Conservation (phyloP, 2,329 filamentous ascomycete genomes). For the Septoria linicola region DNA sequence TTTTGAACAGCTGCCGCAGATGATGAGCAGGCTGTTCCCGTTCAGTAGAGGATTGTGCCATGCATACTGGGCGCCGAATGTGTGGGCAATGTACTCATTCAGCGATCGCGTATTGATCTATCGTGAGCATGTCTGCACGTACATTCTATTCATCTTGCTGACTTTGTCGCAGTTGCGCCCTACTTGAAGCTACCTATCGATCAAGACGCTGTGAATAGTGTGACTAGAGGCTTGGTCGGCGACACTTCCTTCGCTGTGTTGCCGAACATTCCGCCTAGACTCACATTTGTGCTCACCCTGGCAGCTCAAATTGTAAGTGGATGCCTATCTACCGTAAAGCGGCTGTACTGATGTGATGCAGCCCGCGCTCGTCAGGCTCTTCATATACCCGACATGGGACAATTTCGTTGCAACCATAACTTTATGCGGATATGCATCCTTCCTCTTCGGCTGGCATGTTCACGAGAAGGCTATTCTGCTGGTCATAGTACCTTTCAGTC, state of each 20-base stretch:
- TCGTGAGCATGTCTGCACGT: conserved; percentile 52
- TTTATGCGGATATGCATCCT: conserved; percentile 91
- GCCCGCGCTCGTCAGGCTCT: conserved; percentile 77
- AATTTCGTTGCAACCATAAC: conserved; percentile 86
- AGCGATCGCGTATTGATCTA: conserved; percentile 78
- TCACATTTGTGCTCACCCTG: conserved; percentile 80
- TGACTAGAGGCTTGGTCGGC: conserved; percentile 88
- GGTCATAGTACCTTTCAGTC: conserved; percentile 90
- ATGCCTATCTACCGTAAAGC: neutral
- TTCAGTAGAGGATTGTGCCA: conserved; percentile 93
- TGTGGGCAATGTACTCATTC: conserved; percentile 97
- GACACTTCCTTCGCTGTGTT: conserved; percentile 93
- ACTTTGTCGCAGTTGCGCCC: conserved; percentile 66
- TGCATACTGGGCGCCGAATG: conserved; percentile 96
- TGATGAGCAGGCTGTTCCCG: conserved; percentile 82
- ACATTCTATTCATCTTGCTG: neutral
- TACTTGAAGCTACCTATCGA: conserved; percentile 73
- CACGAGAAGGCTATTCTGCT: conserved; percentile 96
- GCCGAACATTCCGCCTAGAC: conserved; percentile 75
- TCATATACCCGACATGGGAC: conserved; percentile 77
- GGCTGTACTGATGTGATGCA: conserved; percentile 29
- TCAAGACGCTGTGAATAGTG: conserved; percentile 73
- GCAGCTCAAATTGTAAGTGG: conserved; percentile 67
- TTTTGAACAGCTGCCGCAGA: conserved; percentile 78
- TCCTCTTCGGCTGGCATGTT: conserved; percentile 97